Percentiles rank a stretch among this genome's conserved stretches.
Conservation (phyloP, 1,284 basidiomycete genomes). For the Xerocomus nothofagi region DNA sequence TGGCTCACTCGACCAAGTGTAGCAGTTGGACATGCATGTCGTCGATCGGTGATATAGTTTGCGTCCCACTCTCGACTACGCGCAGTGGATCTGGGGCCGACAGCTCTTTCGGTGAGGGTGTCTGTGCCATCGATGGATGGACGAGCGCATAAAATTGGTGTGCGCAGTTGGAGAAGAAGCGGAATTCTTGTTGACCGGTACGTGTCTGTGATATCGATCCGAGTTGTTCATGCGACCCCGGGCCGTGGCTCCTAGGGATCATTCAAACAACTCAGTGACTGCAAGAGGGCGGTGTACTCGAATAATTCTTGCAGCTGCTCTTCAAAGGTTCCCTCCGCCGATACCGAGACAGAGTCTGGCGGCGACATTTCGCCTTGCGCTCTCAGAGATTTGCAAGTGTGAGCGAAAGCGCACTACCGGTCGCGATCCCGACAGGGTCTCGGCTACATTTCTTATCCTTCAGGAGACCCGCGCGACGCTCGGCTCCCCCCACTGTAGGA, state of each 20-base stretch:
- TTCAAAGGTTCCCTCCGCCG: conserved; percentile 85
- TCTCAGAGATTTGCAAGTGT: conserved; percentile 18
- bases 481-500: too few species aligned
- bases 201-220: conserved; percentile 22
- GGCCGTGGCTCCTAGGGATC: conserved; percentile 54
- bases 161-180: conserved; percentile 75
- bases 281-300: conserved; percentile 71
- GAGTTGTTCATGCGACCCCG: not conserved
- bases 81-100: conserved; percentile 81
- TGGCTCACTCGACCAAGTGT: not conserved
- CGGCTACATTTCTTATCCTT: too few species aligned
- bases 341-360: conserved; percentile 78
- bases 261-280: conserved; percentile 73
- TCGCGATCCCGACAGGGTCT: too few species aligned
- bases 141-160: conserved; percentile 90
- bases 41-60: not conserved
- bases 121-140: conserved; percentile 61
- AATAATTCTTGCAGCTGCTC: conserved; percentile 83
- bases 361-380: conserved; percentile 20
- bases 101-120: conserved; percentile 76
- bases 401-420: too few species aligned
- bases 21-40: not conserved
- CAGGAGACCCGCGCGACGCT: too few species aligned
- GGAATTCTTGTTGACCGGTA: conserved; percentile 77
- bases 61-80: not conserved